phyloP scores from a whole-genome alignment of 2,329 filamentous ascomycete genomes.

The Colletotrichum sp. region DNA sequence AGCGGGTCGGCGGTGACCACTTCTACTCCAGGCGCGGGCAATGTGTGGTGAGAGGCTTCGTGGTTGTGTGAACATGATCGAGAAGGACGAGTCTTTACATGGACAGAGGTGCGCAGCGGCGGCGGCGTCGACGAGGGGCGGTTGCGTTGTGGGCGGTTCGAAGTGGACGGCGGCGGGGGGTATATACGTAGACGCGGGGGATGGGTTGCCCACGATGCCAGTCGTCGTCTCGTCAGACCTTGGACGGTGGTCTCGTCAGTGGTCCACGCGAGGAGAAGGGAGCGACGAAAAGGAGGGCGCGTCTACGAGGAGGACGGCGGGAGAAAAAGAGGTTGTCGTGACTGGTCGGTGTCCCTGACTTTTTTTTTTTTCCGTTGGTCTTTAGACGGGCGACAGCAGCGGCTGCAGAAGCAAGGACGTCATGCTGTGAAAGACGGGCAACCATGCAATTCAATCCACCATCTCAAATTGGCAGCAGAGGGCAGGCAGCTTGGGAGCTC shows the following conservation, averaged over 20 bases:
- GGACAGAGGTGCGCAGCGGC: conserved; percentile 7
- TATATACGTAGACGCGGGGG: background rate
- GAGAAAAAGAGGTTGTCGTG: background rate
- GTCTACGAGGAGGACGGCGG: background rate
- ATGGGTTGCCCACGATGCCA: background rate
- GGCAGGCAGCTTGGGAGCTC: background rate
- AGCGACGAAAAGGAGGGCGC: background rate
- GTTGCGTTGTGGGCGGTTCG: background rate
- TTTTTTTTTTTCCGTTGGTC: background rate
- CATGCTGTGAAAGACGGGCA: background rate
- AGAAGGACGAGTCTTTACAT: conserved; percentile 34
- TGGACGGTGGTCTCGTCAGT: background rate
- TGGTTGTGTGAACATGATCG: conserved; percentile 48
- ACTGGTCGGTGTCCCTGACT: background rate
- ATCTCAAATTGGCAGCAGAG: background rate
- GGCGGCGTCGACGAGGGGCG: background rate
- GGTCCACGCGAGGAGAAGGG: background rate
- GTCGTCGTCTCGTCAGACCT: background rate
- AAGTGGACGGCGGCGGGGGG: background rate
- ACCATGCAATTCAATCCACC: background rate
- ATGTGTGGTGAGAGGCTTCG: conserved; percentile 37
- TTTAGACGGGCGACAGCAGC: background rate
- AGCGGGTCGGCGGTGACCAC: conserved; percentile 30
- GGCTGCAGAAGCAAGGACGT: background rate
- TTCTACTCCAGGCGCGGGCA: conserved; percentile 40